Conservation (phyloP, 441 rosid species). For the Syzygium malaccense region DNA sequence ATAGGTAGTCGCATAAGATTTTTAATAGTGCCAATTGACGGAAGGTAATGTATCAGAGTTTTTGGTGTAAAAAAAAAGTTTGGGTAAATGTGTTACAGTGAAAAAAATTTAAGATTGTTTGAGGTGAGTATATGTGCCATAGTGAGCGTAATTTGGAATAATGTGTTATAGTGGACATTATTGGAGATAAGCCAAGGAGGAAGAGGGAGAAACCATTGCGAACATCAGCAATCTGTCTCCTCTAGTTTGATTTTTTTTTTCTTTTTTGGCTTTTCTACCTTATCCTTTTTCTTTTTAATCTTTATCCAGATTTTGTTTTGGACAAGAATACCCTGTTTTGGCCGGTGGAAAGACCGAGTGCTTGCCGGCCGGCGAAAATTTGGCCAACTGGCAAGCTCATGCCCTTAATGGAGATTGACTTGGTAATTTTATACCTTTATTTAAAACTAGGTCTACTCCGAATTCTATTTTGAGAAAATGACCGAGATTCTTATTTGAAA, state of each 20-base stretch:
- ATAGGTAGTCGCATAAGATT: too few species aligned
- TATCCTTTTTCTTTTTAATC: not conserved
- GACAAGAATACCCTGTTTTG: not conserved
- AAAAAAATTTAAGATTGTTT: too few species aligned
- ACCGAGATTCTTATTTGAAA: too few species aligned
- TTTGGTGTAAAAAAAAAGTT: too few species aligned
- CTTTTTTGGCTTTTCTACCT: not conserved
- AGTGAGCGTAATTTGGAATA: too few species aligned
- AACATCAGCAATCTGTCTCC: not conserved
- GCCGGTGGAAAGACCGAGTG: not conserved
- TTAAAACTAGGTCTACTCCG: accelerated
- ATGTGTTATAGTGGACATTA: too few species aligned
- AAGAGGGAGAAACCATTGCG: not conserved
- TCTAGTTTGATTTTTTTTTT: not conserved
- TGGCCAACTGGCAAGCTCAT: accelerated
- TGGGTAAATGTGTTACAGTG: too few species aligned
- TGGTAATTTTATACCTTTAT: not conserved
- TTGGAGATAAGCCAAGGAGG: not conserved
- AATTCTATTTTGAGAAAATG: too few species aligned
- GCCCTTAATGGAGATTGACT: accelerated
- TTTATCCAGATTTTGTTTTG: not conserved
- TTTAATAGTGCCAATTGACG: too few species aligned
- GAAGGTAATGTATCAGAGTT: too few species aligned
- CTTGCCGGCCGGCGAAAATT: too few species aligned
- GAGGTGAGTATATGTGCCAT: too few species aligned